Evolutionary conservation across 2,329 filamentous ascomycete species (phyloP), one percentile per base, ranked within the genome.

Genomic region (Xylariaceae sp.): DNA sequence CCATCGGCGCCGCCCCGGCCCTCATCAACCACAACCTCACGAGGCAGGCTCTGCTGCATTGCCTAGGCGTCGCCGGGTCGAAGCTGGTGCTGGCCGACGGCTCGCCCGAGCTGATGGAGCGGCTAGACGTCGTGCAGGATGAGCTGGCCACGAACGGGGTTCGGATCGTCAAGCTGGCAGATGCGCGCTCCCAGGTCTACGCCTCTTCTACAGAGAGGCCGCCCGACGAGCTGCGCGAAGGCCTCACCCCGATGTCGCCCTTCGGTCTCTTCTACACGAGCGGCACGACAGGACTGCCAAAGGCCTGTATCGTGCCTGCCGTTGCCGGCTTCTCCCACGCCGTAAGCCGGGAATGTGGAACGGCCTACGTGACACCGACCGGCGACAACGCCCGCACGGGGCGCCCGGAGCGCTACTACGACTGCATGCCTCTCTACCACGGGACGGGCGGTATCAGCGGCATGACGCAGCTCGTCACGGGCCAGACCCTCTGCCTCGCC

Each of bases 391-490:
- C 36, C 15, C 29, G 23, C 33, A 15, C 17, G 9, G 40, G 40
- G 4, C 41, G 37, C 2, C 37, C 41, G 5, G 79, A 86, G 56
- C 67, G 80, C 17, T 87, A 80, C 73, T 88, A 88, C 55, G 74
- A 79, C 54, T 85, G 81, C 59, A 88, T 88, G 83, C 84, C 69
- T 0, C 64, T 86, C 21, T 88, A 88, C 55, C 85, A 89, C 58
- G 83, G 83, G 11, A 88, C 85, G 0, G 84, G 83, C 5, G 74
- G 74, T 13, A 76, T 83, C 23, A 69, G 67, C 5, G 68, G 73
- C 21, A 69, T 82, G 36, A 62, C 61, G 4, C 75, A 74, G 50
- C 61, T 86, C 44, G 53, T 77, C 4, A 59, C 55, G 7, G 70
- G 69, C 9, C 60, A 66, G 8, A 79, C 78, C 0, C 62, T 82